phyloP scores from a whole-genome alignment of 2,329 filamentous ascomycete genomes.

The Epichloe amarillans region DNA sequence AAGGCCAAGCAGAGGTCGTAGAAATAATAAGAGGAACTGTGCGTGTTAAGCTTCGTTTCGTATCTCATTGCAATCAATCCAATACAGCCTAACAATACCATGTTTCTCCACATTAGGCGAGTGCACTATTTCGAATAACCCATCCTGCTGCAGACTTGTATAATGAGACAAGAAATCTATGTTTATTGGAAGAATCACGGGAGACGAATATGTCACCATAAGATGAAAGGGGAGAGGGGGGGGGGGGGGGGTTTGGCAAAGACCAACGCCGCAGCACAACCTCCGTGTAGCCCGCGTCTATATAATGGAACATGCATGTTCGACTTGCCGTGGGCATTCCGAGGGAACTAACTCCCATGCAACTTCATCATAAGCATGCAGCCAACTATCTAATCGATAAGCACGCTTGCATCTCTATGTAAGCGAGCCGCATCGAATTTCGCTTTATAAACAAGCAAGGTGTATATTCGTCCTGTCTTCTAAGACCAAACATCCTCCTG shows the following conservation, averaged over 20 bases:
- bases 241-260: background rate
- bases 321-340: too few relatives aligned
- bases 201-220: background rate
- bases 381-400: background rate
- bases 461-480: conserved; percentile 1
- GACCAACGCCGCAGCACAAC: background rate
- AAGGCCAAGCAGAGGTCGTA: too few relatives aligned
- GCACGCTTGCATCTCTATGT: background rate
- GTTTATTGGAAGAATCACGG: background rate
- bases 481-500: conserved; percentile 64
- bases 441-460: background rate
- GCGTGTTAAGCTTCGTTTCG: too few relatives aligned
- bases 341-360: background rate
- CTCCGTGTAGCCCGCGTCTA: too few relatives aligned
- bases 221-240: background rate
- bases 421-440: background rate
- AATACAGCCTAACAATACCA: too few relatives aligned
- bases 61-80: too few relatives aligned
- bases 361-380: conserved; percentile 2
- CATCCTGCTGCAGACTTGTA: background rate
- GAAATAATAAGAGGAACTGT: too few relatives aligned
- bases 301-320: too few relatives aligned
- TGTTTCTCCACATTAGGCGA: too few relatives aligned
- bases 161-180: background rate
- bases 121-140: background rate